These are phyloP conservation scores for Coemansia sp. DNA, from an alignment of 192 early-diverging fungal genomes.

Conservation along the genomic window DNA sequence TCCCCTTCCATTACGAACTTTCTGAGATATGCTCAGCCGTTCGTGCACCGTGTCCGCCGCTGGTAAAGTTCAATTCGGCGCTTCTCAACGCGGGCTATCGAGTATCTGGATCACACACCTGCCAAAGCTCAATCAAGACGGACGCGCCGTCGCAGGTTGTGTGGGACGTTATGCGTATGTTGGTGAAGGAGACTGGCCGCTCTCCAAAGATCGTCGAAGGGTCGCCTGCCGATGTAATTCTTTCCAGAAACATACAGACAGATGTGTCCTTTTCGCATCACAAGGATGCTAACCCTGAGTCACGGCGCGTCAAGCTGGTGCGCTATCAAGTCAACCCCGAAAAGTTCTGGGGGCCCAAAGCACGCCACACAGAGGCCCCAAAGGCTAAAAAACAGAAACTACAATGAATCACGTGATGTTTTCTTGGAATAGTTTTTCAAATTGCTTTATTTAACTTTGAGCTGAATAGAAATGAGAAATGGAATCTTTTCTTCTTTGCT, in stretches of 20 bases:
- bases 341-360: slow-evolving; percentile 97
- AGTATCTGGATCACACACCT: slow-evolving; percentile 85
- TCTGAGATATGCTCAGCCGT: slow-evolving; percentile 68
- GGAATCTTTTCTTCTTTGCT: no score
- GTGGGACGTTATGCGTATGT: slow-evolving; percentile 91
- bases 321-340: slow-evolving; percentile 97
- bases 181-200: slow-evolving; percentile 68
- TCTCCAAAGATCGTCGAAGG: slow-evolving; percentile 66
- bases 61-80: slow-evolving; percentile 78
- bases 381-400: slow-evolving; percentile 22
- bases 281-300: slow-evolving; percentile 71
- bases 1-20: slow-evolving; percentile 83
- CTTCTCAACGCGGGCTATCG: slow-evolving; percentile 89
- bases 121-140: slow-evolving; percentile 85
- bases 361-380: slow-evolving; percentile 54
- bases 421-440: background rate
- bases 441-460: no score
- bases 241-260: slow-evolving; percentile 47
- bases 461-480: no score
- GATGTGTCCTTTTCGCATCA: slow-evolving; percentile 77
- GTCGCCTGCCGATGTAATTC: slow-evolving; percentile 68
- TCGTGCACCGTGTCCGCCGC: slow-evolving; percentile 72
- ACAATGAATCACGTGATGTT: background rate
- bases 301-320: slow-evolving; percentile 79
- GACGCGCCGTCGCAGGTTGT: slow-evolving; percentile 81